phyloP scores from a whole-genome alignment of 2,329 filamentous ascomycete species.

The Aspergillus viridinutans region DNA sequence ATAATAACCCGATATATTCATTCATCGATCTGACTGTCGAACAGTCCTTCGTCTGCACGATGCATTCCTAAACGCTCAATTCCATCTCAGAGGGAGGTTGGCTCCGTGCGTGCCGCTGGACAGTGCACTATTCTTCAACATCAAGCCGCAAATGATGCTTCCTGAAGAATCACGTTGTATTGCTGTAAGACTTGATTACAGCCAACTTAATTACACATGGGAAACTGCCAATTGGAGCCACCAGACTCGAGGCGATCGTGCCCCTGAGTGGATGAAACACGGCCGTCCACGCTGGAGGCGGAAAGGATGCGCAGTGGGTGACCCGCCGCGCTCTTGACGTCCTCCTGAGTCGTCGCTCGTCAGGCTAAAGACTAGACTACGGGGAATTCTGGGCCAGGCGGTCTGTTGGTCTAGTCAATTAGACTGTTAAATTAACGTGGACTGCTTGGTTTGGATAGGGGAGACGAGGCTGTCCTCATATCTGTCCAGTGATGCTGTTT shows the following conservation, averaged over 20 bases:
- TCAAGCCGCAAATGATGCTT: not conserved
- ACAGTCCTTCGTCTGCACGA: not conserved
- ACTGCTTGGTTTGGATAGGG: not conserved
- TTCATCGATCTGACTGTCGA: not conserved
- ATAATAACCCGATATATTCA: not conserved
- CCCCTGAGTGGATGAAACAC: conserved; percentile 5
- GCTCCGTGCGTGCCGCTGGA: not conserved
- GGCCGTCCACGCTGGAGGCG: conserved; percentile 6
- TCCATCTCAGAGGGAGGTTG: not conserved
- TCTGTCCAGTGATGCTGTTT: not conserved
- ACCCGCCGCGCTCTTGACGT: conserved; percentile 3
- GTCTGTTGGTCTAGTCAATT: not conserved
- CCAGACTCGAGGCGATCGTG: not conserved
- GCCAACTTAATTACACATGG: not conserved
- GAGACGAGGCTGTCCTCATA: not conserved
- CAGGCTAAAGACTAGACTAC: not conserved
- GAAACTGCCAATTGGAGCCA: not conserved
- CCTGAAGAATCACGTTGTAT: not conserved
- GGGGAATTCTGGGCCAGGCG: not conserved
- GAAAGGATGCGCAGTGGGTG: conserved; percentile 11
- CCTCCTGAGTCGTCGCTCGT: not conserved
- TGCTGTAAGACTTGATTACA: not conserved
- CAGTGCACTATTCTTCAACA: not conserved
- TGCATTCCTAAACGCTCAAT: not conserved
- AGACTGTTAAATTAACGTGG: not conserved